A percentile compares a stretch with the other conserved stretches of the same genome.
Conservation (phyloP, 23 red algal genomes). For the Gracilariopsis chorda region DNA sequence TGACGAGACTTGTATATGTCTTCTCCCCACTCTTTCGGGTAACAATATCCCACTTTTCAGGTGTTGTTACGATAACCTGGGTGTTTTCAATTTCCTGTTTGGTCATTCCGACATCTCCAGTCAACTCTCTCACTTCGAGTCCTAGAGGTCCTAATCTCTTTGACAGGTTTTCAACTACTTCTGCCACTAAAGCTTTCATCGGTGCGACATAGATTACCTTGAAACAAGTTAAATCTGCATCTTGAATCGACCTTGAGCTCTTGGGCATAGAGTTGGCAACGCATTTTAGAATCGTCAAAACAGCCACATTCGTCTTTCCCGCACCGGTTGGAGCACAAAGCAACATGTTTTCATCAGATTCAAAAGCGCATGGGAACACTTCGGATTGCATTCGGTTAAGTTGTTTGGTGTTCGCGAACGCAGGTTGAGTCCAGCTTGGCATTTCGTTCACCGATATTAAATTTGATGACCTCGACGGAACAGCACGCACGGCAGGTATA, state of each 20-base stretch:
- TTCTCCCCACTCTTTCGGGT: slow-evolving; percentile 69
- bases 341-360: slow-evolving; percentile 84
- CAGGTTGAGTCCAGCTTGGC: slow-evolving; percentile 44
- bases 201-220: slow-evolving; percentile 96
- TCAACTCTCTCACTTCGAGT: slow-evolving; percentile 84
- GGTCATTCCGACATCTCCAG: slow-evolving; percentile 85
- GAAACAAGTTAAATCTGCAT: slow-evolving; percentile 51
- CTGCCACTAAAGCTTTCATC: slow-evolving; percentile 96
- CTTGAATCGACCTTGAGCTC: not conserved
- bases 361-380: slow-evolving; percentile 69
- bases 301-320: slow-evolving; percentile 94
- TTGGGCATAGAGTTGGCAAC: slow-evolving; percentile 17
- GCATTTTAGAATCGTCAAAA: slow-evolving; percentile 76
- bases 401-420: slow-evolving; percentile 49
- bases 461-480: not conserved
- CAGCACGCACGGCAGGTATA: slow-evolving; percentile 34
- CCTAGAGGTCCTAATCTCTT: slow-evolving; percentile 49
- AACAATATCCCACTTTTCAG: slow-evolving; percentile 99
- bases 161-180: slow-evolving; percentile 81
- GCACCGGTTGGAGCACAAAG: slow-evolving; percentile 95
- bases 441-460: slow-evolving; percentile 3
- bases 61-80: slow-evolving; percentile 93
- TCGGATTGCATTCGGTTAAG: slow-evolving; percentile 83
- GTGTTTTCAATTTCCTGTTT: slow-evolving; percentile 67
- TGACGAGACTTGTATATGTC: slow-evolving; percentile 47